Evolutionary conservation across 2,329 filamentous ascomycete species (phyloP), one percentile per base, ranked within the genome.

Genomic region (Coniochaeta ligniaria): DNA sequence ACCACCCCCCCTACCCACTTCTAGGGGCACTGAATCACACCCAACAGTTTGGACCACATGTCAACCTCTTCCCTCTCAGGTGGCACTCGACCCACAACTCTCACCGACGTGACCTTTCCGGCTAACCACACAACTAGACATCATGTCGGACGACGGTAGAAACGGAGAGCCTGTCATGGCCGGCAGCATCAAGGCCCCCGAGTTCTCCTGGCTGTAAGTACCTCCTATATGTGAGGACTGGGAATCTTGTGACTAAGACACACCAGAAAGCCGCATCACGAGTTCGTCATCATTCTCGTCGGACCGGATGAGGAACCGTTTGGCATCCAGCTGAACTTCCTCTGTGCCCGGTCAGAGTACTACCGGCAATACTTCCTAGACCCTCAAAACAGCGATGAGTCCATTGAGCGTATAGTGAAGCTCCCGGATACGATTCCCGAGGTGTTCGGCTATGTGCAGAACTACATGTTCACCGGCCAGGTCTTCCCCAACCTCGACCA

Each of bases 281-380:
- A 77, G 9, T 84, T 85, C 63, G 80, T 83, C 50, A 80, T 85
- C 20, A 70, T 84, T 54, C 69, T 85, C 1, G 78, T 84, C 31
- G 83, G 83, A 0, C 71, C 75, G 2, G 75, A 82, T 0, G 78
- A 83, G 66, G 70, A 70, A 16, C 82, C 83, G 0, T 86, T 85
- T 65, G 82, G 80, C 12, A 77, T 86, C 14, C 83, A 85, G 62
- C 83, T 82, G 62, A 80, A 86, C 67, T 83, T 85, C 60, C 72
- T 86, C 26, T 83, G 80, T 63, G 73, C 78, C 33, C 79, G 79
- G 63, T 84, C 81, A 9, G 66, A 72, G 2, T 78, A 76, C 66
- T 86, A 82, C 65, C 73, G 73, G 6, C 68, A 74, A 2, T 72
- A 79, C 60, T 84, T 86, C 54, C 70, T 67, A 38, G 67, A 69